Conservation (phyloP, 371 early-diverging fungal species). For the Apophysomyces sp. region DNA sequence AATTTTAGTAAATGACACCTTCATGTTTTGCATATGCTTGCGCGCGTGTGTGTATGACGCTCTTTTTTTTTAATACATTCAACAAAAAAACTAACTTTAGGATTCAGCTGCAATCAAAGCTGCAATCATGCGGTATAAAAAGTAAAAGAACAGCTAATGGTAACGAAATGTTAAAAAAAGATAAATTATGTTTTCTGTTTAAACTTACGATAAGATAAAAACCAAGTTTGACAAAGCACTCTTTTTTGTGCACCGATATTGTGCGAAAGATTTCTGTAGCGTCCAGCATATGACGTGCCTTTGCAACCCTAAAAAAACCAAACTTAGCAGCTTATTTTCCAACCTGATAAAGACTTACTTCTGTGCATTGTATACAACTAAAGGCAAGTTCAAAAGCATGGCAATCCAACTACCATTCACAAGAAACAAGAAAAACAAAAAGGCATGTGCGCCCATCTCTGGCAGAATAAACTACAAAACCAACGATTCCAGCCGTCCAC, state of each 20-base stretch:
- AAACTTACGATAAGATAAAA: conserved; percentile 76
- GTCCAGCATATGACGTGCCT: conserved; percentile 84
- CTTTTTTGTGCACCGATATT: conserved; percentile 82
- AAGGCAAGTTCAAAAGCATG: conserved; percentile 79
- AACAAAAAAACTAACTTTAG: not conserved
- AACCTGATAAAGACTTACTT: conserved; percentile 54
- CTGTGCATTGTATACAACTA: conserved; percentile 75
- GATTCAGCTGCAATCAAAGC: conserved; percentile 34
- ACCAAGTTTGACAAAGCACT: conserved; percentile 88
- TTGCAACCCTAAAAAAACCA: conserved; percentile 57
- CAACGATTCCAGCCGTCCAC: not conserved
- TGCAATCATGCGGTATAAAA: conserved; percentile 62
- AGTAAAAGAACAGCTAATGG: conserved; percentile 76
- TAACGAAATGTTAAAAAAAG: not conserved
- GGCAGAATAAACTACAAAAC: conserved; percentile 82
- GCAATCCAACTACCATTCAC: conserved; percentile 83
- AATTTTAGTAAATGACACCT: not conserved
- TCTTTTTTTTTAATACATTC: no score
- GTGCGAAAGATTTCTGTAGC: conserved; percentile 95
- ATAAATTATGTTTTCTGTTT: not conserved
- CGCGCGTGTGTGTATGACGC: no score
- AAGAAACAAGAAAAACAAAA: conserved; percentile 75
- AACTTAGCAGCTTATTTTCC: not conserved
- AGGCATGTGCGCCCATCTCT: conserved; percentile 78
- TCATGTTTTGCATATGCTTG: no score